Evolutionary conservation across 306 rosid species (phyloP).

Genomic region (Cajanus cajan): DNA sequence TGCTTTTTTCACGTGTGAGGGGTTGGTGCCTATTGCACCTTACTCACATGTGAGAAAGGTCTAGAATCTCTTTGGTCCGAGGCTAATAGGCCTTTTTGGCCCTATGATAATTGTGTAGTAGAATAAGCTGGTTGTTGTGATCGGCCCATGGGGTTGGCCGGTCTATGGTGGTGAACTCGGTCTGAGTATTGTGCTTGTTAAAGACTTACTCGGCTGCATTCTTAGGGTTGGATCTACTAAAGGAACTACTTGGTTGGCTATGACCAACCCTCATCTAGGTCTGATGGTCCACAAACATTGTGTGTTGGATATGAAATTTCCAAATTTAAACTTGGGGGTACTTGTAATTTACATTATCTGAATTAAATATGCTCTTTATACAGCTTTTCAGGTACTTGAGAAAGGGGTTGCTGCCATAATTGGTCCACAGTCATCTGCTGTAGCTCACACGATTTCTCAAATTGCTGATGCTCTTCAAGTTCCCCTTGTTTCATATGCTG

Average conservation of each 20-base stretch:
- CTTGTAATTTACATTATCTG: conserved; percentile 26
- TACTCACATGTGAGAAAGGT: background rate
- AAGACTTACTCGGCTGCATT: background rate
- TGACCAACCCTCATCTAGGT: background rate
- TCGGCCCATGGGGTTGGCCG: background rate
- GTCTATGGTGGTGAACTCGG: background rate
- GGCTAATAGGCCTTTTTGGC: background rate
- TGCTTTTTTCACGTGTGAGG: background rate
- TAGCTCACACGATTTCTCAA: conserved; percentile 74
- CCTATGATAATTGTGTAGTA: background rate
- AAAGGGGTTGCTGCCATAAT: conserved; percentile 64
- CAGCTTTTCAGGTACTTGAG: conserved; percentile 88
- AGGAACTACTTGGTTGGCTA: background rate
- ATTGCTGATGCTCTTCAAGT: conserved; percentile 82
- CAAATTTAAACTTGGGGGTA: conserved; percentile 24
- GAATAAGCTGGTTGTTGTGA: background rate
- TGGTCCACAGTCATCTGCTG: conserved; percentile 88
- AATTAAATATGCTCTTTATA: conserved; percentile 24
- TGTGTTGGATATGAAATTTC: background rate
- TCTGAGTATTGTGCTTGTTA: background rate
- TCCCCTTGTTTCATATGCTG: conserved; percentile 89
- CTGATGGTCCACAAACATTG: background rate
- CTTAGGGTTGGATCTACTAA: background rate
- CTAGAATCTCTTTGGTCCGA: background rate
- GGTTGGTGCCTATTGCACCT: background rate